Conservation (phyloP, 2,329 filamentous ascomycete genomes). For the Colletotrichum lini region DNA sequence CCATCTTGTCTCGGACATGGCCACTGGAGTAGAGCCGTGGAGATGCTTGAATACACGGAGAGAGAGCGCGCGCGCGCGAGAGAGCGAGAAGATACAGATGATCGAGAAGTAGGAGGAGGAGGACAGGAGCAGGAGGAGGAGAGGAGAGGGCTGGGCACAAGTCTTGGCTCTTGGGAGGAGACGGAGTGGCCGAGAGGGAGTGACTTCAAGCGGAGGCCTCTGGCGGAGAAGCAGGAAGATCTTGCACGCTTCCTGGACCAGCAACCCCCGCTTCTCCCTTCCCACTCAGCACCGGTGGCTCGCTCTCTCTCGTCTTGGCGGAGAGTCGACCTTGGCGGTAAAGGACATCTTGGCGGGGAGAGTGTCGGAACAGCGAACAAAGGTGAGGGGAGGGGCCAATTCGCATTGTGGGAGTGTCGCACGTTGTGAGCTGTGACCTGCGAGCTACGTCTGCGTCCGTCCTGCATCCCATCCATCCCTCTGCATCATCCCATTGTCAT, state of each 20-base stretch:
- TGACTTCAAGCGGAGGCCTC: slow-evolving; percentile 40
- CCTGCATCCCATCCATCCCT: slow-evolving; percentile 14
- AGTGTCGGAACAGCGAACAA: not conserved
- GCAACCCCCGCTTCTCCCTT: slow-evolving; percentile 29
- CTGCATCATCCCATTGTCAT: not conserved
- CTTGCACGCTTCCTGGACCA: slow-evolving; percentile 28
- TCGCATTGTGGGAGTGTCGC: slow-evolving; percentile 11
- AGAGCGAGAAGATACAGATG: slow-evolving; percentile 17
- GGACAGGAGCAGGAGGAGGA: slow-evolving; percentile 13
- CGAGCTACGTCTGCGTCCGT: too few relatives aligned
- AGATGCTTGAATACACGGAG: too few relatives aligned
- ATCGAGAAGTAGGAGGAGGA: not conserved
- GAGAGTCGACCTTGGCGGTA: slow-evolving; percentile 31
- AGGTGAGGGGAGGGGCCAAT: not conserved
- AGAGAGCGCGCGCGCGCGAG: too few relatives aligned
- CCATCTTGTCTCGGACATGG: too few relatives aligned
- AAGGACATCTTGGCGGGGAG: slow-evolving; percentile 12
- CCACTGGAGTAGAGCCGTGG: too few relatives aligned
- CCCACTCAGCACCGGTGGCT: slow-evolving; percentile 20
- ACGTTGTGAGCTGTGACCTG: slow-evolving; percentile 4
- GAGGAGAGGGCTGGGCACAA: slow-evolving; percentile 10
- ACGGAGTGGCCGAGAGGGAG: slow-evolving; percentile 34
- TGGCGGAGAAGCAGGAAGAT: slow-evolving; percentile 39
- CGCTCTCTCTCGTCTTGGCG: slow-evolving; percentile 24
- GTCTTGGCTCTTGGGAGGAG: slow-evolving; percentile 15